These are phyloP conservation scores for Diaporthe vaccinii DNA, from an alignment of 2,329 filamentous ascomycete genomes.

Conservation along the genomic window DNA sequence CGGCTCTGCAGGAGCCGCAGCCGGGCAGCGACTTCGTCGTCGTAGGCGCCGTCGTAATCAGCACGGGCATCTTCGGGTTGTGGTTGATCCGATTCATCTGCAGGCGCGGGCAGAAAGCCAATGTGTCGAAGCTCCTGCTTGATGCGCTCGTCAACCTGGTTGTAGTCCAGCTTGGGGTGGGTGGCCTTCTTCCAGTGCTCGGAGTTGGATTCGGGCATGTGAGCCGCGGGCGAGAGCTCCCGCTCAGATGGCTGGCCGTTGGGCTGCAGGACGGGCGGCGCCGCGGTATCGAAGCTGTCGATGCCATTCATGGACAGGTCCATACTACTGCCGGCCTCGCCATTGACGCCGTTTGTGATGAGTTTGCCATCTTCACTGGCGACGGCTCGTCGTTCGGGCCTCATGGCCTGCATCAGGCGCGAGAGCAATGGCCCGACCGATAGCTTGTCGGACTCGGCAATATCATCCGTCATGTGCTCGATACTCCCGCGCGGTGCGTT, in stretches of 20 bases:
- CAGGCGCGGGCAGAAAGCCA: constrained; percentile 77
- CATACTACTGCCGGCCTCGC: constrained; percentile 51
- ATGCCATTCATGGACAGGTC: constrained; percentile 70
- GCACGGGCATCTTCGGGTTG: constrained; percentile 54
- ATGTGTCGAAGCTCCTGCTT: constrained; percentile 93
- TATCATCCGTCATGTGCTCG: constrained; percentile 87
- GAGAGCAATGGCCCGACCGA: constrained; percentile 90
- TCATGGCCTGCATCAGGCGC: constrained; percentile 83
- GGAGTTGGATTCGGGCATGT: constrained; percentile 81
- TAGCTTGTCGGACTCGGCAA: constrained; percentile 89
- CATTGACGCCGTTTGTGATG: constrained; percentile 63
- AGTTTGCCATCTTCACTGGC: constrained; percentile 68
- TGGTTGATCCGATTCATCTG: constrained; percentile 43
- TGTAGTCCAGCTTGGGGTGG: constrained; percentile 84
- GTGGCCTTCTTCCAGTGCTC: constrained; percentile 85
- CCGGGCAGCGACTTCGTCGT: constrained; percentile 94
- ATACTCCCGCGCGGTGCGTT: constrained; percentile 89
- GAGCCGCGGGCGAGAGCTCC: constrained; percentile 77
- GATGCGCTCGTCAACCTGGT: constrained; percentile 88
- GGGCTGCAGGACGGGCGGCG: constrained; percentile 35
- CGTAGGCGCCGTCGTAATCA: constrained; percentile 90
- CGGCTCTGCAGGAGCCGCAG: constrained; percentile 87
- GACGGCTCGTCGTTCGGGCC: constrained; percentile 76
- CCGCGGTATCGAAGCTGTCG: constrained; percentile 58
- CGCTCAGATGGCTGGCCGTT: constrained; percentile 47